Percentiles rank a stretch among this genome's conserved stretches.
Conservation (phyloP, 306 rosid genomes). For the Trifolium subterraneum region DNA sequence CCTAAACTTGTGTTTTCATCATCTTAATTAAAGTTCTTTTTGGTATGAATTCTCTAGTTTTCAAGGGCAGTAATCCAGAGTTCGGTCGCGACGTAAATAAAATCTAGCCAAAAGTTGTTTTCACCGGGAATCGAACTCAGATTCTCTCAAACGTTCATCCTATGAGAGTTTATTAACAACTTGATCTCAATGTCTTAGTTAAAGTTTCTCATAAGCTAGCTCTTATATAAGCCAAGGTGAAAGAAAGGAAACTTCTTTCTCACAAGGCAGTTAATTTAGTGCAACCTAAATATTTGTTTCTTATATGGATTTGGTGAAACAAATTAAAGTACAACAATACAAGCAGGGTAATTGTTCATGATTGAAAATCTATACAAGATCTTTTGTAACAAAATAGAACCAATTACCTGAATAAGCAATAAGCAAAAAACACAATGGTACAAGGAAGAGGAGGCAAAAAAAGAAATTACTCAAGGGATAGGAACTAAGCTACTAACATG, state of each 20-base stretch:
- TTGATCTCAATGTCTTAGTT: too few species aligned
- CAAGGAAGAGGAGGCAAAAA: not conserved
- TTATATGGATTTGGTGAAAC: constrained; percentile 19
- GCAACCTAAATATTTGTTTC: not conserved
- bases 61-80: too few species aligned
- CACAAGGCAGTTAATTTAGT: not conserved
- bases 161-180: too few species aligned
- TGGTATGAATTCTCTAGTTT: not conserved
- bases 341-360: constrained; percentile 4
- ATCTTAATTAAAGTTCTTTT: not conserved
- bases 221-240: not conserved
- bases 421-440: not conserved
- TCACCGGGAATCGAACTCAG: too few species aligned
- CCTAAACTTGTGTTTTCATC: constrained; percentile 23
- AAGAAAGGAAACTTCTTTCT: not conserved
- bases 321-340: not conserved
- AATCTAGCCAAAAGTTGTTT: too few species aligned
- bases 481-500: not conserved
- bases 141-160: too few species aligned
- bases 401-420: constrained; percentile 4
- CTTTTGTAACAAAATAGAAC: constrained; percentile 1
- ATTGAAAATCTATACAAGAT: not conserved
- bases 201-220: not conserved
- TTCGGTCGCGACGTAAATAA: too few species aligned
- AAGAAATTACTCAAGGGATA: too few species aligned